Base-by-base conservation (phyloP, 345 rosid species). In the Clarkia xantiana region DNA sequence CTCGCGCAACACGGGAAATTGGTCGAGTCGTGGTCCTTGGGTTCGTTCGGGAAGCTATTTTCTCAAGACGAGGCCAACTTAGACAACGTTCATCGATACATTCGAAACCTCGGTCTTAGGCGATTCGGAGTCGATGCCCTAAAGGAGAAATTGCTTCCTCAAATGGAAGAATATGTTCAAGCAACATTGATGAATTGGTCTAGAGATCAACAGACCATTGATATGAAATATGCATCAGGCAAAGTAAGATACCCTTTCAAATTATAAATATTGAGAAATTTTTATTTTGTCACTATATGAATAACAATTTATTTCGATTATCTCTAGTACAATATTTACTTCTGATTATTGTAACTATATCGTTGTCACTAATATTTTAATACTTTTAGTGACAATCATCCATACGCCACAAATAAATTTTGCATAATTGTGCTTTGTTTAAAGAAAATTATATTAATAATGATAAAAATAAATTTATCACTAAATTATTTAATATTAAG, bases 41-140 rank as follows among this genome's bases (percentile, higher is more conserved):
- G 55, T 15, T 14, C 68, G 1, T 63, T 59, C 5, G 42, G 62
- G 1, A 59, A 52, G 40, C 41, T 63, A 14, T 59, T 68, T 16
- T 41, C 5, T 3, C 65, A 55, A 19, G 54, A 51, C 14, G 53
- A 50, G 1, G 48, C 52, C 7, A 52, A 47, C 44, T 11, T 51
- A 9, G 42, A 47, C 14, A 10, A 15, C 6, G 14, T 56, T 13
- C 68, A 60, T 36, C 56, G 50, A 14, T 68, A 59, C 43, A 9
- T 59, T 5, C 47, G 65, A 40, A 40, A 45, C 55, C 7, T 14
- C 1, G 25, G 53, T 40, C 11, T 47, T 39, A 54, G 39, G 44
- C 55, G 49, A 14, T 59, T 68, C 7, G 68, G 72, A 1, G 15
- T 36, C 18, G 56, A 62, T 9, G 52, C 47, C 46, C 62, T 68